Base-by-base conservation (phyloP, 1,139 yeast species). In the Petasospora rhodanensis region DNA sequence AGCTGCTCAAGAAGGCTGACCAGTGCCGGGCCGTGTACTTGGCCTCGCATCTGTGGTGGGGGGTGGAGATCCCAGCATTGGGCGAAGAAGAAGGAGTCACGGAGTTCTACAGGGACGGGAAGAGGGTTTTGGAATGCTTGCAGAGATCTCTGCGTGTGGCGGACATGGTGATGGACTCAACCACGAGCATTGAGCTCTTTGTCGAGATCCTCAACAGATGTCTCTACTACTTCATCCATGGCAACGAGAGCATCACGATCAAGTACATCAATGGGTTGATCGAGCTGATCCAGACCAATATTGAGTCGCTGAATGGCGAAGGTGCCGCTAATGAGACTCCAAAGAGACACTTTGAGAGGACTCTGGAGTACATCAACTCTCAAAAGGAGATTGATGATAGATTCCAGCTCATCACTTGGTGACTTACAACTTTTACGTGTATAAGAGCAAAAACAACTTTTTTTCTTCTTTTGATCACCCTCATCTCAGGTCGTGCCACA, bases 31-130 rank as follows among this genome's bases (percentile, higher is more conserved):
- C 95, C 0, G 94, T 91, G 6, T 85, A 83, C 52, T 62, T 76
- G 34, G 89, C 96, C 34, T 80, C 95, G 4, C 96, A 91, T 58
- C 63, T 91, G 33, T 91, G 96, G 96, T 87, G 95, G 94, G 83
- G 93, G 57, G 71, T 80, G 14, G 89, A 82, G 45, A 61, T 67
- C 25, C 62, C 73, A 14, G 62, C 65, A 4, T 50, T 64, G 28
- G 70, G 73, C 8, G 74, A 70, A 41, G 71, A 68, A 39, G 74
- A 69, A 37, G 73, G 64, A 29, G 57, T 52, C 21, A 52, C 56
- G 8, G 52, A 58, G 31, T 56, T 58, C 34, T 72, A 64, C 53
- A 62, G 75, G 24, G 79, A 76, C 49, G 79, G 76, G 26, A 76
- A 70, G 51, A 64, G 79, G 23, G 83, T 76, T 2, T 58, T 80